Percentiles rank a stretch among this genome's conserved stretches.
Conservation (phyloP, 148 eudicot species). For the Rhododendron vialii region DNA sequence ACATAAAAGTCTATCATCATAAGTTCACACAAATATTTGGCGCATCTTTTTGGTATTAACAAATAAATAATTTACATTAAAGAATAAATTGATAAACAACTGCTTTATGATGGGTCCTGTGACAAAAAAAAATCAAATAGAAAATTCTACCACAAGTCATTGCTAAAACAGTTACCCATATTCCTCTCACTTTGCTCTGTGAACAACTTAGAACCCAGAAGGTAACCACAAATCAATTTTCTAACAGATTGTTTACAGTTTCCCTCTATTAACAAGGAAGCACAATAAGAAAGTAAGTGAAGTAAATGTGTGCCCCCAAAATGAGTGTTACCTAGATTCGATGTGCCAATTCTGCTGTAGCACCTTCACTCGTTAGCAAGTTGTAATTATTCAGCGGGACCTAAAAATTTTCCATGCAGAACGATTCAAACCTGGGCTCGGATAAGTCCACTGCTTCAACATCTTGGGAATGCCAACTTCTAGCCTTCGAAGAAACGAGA, state of each 20-base stretch:
- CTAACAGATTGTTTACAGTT: not conserved
- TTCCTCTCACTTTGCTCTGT: not conserved
- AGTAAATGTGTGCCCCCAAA: not conserved
- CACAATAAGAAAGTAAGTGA: not conserved
- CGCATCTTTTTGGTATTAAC: not conserved
- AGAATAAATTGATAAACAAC: not conserved
- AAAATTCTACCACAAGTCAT: not conserved
- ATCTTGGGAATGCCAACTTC: constrained; percentile 12
- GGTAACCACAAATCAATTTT: not conserved
- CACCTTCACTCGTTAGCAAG: not conserved
- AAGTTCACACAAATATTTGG: not conserved
- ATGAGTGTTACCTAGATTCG: not conserved
- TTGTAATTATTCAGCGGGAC: not conserved
- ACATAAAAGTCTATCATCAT: not conserved
- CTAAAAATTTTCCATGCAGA: constrained; percentile 35
- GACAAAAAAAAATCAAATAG: not conserved
- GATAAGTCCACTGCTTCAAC: constrained; percentile 71
- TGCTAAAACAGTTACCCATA: not conserved
- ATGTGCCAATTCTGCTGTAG: constrained; percentile 20
- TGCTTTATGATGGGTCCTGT: not conserved
- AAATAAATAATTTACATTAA: not conserved
- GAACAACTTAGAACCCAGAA: not conserved
- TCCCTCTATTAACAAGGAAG: not conserved
- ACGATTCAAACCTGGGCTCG: constrained; percentile 69
- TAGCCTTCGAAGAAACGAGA: constrained; percentile 32